Evolutionary conservation across 805 yeast species (phyloP), one percentile per base, ranked within the genome.

Genomic region (Scheffersomyces amazonensis): DNA sequence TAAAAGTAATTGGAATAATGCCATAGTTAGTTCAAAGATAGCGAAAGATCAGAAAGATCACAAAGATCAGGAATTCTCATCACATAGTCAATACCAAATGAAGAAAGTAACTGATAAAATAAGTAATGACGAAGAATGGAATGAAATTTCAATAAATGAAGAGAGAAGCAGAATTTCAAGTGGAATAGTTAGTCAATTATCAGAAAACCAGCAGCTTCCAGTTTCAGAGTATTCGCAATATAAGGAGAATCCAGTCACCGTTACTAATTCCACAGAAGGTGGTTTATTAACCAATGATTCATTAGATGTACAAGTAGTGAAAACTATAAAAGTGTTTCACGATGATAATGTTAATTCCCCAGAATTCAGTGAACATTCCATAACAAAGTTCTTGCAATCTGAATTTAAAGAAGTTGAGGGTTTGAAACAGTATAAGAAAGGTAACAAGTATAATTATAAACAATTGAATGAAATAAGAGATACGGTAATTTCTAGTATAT

Each of bases 341-440:
- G 35, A 34, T 9, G 46, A 36, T 11, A n/a, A 20, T 20, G 12
- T 28, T 11, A 36, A 16, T 22, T 34, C 43, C 1, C 35, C 39
- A 13, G 43, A 27, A 11, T 39, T 42, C 23, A 36, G 31, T 34
- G 41, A 38, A 16, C 37, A 31, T 16, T 42, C 45, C 12, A 23
- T 42, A 8, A 25, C 41, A 3, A 23, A 32, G n/a, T 42, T 33
- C 28, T 27, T 39, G 30, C 32, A 36, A 20, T 20, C 22, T 13
- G 34, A 35, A 13, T 35, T 39, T 31, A 35, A 23, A n/a, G 40
- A 34, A 6, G 23, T 19, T 5, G 28, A 34, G 6, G 34, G 30
- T 4, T 9, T 16, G 9, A 9, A 15, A 10, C 20, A 24, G 3
- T 22, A 15, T 23, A 37, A 31, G 11, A 16, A 32, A 17, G 19